A percentile compares a stretch with the other conserved stretches of the same genome.
Conservation (phyloP, 2,329 filamentous ascomycete species). For the Chalara sp. region DNA sequence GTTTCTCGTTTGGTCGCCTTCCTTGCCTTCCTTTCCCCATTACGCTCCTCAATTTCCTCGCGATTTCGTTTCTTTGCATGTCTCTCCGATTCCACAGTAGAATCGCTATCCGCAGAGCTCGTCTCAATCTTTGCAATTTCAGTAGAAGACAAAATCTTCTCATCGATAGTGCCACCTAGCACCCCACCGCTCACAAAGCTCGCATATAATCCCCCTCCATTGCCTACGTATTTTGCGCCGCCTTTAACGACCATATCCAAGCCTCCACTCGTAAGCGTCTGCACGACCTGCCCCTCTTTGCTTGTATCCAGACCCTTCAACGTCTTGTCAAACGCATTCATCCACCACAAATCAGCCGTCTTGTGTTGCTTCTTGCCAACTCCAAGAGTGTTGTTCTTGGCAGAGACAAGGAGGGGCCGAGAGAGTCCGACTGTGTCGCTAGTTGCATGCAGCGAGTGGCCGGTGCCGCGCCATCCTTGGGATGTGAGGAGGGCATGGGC, state of each 20-base stretch:
- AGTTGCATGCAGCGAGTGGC: slow-evolving; percentile 77
- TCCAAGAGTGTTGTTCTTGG: slow-evolving; percentile 75
- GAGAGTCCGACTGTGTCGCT: slow-evolving; percentile 69
- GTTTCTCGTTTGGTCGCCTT: slow-evolving; percentile 31
- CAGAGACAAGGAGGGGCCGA: slow-evolving; percentile 74
- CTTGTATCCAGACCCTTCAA: slow-evolving; percentile 70
- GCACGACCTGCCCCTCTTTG: slow-evolving; percentile 45
- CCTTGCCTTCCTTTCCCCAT: slow-evolving; percentile 29
- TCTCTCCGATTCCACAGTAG: slow-evolving; percentile 4
- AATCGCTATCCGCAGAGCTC: too few relatives aligned
- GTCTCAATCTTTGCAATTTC: slow-evolving; percentile 12
- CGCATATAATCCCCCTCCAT: slow-evolving; percentile 57
- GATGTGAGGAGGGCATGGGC: slow-evolving; percentile 73
- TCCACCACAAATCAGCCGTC: slow-evolving; percentile 87
- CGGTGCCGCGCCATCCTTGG: slow-evolving; percentile 86
- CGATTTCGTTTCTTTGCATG: slow-evolving; percentile 6
- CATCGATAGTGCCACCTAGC: slow-evolving; percentile 61
- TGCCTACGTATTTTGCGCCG: slow-evolving; percentile 50
- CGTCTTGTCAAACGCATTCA: slow-evolving; percentile 88
- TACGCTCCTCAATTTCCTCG: slow-evolving; percentile 21
- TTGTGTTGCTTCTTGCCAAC: slow-evolving; percentile 67
- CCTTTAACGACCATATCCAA: slow-evolving; percentile 50
- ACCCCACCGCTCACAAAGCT: slow-evolving; percentile 79
- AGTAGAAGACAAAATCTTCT: slow-evolving; percentile 3
- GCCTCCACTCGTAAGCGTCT: slow-evolving; percentile 48